phyloP scores from a whole-genome alignment of 108 stramenopile species.

The Craspedostauros australis region DNA sequence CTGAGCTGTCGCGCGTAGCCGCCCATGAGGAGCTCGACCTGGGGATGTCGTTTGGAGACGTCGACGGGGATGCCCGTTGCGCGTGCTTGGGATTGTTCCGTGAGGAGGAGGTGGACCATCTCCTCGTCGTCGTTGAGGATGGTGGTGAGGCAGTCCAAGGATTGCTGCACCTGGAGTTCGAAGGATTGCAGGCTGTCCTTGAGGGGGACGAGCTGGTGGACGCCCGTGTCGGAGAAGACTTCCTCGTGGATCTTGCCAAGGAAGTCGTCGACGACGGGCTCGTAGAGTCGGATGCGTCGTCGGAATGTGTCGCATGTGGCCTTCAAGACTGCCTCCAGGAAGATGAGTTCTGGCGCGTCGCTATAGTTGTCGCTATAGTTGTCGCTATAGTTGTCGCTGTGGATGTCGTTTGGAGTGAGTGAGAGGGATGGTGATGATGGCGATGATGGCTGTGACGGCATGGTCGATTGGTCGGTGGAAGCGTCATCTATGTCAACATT shows the following conservation, averaged over 20 bases:
- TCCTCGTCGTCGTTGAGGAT: slow-evolving; percentile 77
- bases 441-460: too few species aligned
- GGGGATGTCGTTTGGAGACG: slow-evolving; percentile 49
- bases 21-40: slow-evolving; percentile 76
- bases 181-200: slow-evolving; percentile 78
- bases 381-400: slow-evolving; percentile 18
- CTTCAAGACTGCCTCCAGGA: slow-evolving; percentile 73
- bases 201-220: slow-evolving; percentile 74
- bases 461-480: too few species aligned
- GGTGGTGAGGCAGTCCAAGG: slow-evolving; percentile 55
- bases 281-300: slow-evolving; percentile 69
- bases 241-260: slow-evolving; percentile 58
- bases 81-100: slow-evolving; percentile 56
- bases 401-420: slow-evolving; percentile 4
- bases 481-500: too few species aligned
- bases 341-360: slow-evolving; percentile 67
- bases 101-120: slow-evolving; percentile 73
- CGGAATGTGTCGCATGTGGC: slow-evolving; percentile 71
- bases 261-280: slow-evolving; percentile 78
- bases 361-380: slow-evolving; percentile 19
- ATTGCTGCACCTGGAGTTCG: slow-evolving; percentile 72
- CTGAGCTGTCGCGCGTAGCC: slow-evolving; percentile 76
- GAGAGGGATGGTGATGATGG: too few species aligned
- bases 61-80: slow-evolving; percentile 37
- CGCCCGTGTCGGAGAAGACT: slow-evolving; percentile 57